These are phyloP conservation scores for Claviceps cyperi DNA, from an alignment of 2,329 filamentous ascomycete species.

Conservation along the genomic window DNA sequence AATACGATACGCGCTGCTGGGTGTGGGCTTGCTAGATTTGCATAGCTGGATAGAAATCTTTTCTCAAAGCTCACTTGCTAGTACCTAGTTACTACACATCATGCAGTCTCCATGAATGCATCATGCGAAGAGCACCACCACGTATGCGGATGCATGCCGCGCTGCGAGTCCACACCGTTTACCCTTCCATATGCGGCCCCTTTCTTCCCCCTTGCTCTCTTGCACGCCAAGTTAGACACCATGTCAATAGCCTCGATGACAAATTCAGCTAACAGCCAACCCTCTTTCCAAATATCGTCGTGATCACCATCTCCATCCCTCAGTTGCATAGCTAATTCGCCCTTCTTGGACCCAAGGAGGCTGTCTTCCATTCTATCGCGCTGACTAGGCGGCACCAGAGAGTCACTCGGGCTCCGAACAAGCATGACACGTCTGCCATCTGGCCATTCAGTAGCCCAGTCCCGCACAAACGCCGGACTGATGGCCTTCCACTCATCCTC, in stretches of 20 bases:
- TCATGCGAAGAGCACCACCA: no score
- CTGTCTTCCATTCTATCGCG: slow-evolving; percentile 4
- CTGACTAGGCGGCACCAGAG: slow-evolving; percentile 6
- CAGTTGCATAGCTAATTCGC: background rate
- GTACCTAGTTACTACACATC: no score
- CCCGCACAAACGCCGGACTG: slow-evolving; percentile 20
- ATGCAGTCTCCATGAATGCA: no score
- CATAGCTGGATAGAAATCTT: no score
- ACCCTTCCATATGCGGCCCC: background rate
- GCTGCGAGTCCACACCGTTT: background rate
- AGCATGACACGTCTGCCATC: slow-evolving; percentile 5
- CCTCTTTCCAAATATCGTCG: slow-evolving; percentile 2
- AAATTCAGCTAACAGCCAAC: slow-evolving; percentile 1
- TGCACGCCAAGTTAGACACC: background rate
- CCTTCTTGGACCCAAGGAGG: background rate
- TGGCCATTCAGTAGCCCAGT: slow-evolving; percentile 6
- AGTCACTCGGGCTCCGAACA: slow-evolving; percentile 6
- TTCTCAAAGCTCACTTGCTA: no score
- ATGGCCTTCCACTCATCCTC: slow-evolving; percentile 22
- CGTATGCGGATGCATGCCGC: background rate
- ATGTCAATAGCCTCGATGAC: background rate
- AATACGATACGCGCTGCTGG: no score
- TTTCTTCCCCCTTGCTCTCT: background rate
- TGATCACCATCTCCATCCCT: slow-evolving; percentile 1
- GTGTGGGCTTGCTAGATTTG: no score